phyloP scores from a whole-genome alignment of 2,329 filamentous ascomycete genomes.

The Aureobasidium mangrovei region DNA sequence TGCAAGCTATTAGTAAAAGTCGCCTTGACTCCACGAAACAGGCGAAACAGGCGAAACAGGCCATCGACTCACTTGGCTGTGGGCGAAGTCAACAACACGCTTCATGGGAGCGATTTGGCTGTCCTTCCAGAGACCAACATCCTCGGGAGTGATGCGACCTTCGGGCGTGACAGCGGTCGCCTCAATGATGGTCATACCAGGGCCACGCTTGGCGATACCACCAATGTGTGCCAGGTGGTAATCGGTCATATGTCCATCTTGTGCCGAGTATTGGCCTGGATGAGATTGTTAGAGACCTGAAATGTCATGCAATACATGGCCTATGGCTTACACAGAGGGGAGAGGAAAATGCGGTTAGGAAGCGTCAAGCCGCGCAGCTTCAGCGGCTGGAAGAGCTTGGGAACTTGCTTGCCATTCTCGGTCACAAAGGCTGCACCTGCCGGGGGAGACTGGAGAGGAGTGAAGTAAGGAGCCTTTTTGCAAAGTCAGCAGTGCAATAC shows the following conservation, averaged over 20 bases:
- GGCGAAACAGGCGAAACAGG: too few species aligned
- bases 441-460: constrained; percentile 37
- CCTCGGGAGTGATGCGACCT: constrained; percentile 61
- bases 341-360: constrained; percentile 58
- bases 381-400: constrained; percentile 52
- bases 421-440: constrained; percentile 39
- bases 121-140: constrained; percentile 75
- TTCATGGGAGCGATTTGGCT: constrained; percentile 65
- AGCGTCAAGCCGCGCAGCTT: constrained; percentile 51
- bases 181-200: constrained; percentile 66
- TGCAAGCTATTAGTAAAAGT: neutral
- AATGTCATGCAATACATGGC: neutral
- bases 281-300: neutral
- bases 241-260: constrained; percentile 65
- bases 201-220: constrained; percentile 66
- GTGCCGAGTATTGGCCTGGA: constrained; percentile 51
- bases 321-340: constrained; percentile 44
- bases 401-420: constrained; percentile 42
- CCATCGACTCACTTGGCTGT: constrained; percentile 51
- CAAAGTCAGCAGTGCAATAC: neutral
- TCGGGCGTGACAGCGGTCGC: constrained; percentile 66
- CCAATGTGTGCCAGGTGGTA: constrained; percentile 80
- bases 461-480: constrained; percentile 37
- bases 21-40: neutral
- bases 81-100: constrained; percentile 66